Conservation (phyloP, 2,329 filamentous ascomycete species). For the Truncatella angustata region DNA sequence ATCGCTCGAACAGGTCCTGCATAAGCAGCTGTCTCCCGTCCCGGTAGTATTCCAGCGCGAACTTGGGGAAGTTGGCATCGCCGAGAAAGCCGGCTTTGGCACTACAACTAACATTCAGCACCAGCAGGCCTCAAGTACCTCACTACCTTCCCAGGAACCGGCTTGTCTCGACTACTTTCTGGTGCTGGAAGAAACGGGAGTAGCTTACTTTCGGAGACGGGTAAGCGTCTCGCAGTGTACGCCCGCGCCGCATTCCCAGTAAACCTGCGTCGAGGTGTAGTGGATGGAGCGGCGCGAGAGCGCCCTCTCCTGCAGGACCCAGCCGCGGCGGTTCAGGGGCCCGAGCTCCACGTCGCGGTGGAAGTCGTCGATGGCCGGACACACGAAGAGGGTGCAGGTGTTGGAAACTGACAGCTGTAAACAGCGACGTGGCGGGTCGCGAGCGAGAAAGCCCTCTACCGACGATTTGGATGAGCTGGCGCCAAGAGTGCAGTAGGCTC, state of each 20-base stretch:
- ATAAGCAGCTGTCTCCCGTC: background rate
- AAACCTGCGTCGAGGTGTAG: slow-evolving; percentile 24
- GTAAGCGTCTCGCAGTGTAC: slow-evolving; percentile 11
- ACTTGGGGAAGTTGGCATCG: slow-evolving; percentile 9
- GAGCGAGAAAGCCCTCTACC: background rate
- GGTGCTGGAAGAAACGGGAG: too few relatives aligned
- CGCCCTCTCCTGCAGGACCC: slow-evolving; percentile 27
- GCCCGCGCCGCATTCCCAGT: slow-evolving; percentile 23
- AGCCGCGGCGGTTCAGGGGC: slow-evolving; percentile 20
- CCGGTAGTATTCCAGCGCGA: slow-evolving; percentile 1
- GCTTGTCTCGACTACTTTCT: too few relatives aligned
- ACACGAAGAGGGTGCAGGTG: background rate
- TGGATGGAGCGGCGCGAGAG: slow-evolving; percentile 25
- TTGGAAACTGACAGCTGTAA: background rate
- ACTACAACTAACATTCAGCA: too few relatives aligned
- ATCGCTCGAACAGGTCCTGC: slow-evolving; percentile 6
- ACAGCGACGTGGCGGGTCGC: background rate
- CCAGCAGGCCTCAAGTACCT: too few relatives aligned
- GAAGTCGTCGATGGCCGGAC: slow-evolving; percentile 20
- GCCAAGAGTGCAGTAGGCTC: slow-evolving; percentile 1
- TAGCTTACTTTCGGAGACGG: slow-evolving; percentile 9
- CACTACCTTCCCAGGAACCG: too few relatives aligned
- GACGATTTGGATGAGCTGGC: slow-evolving; percentile 7
- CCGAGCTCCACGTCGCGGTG: slow-evolving; percentile 18
- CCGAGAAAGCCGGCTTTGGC: slow-evolving; percentile 9